Evolutionary conservation across 2,329 filamentous ascomycete species (phyloP).

Genomic region (Neobulgaria alba): DNA sequence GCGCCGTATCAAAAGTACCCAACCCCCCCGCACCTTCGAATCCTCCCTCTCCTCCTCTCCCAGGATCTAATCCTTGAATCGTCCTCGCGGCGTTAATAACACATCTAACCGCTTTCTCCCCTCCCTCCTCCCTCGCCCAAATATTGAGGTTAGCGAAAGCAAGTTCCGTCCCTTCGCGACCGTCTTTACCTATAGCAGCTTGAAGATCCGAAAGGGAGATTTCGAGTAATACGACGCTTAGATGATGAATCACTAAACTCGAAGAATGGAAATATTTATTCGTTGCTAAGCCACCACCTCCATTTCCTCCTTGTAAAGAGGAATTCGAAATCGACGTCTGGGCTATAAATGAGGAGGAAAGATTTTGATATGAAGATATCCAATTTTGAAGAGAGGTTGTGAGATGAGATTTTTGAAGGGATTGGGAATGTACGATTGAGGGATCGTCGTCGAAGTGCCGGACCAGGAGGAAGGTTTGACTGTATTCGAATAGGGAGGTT

Average conservation of each 20-base stretch:
- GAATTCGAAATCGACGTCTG: background rate
- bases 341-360: background rate
- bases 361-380: too few relatives aligned
- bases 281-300: background rate
- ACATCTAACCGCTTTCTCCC: conserved; percentile 10
- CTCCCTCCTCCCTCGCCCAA: conserved; percentile 10
- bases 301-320: background rate
- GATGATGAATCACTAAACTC: conserved; percentile 12
- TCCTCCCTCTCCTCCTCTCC: background rate
- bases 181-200: conserved; percentile 17
- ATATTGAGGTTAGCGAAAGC: conserved; percentile 13
- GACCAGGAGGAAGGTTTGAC: conserved; percentile 15
- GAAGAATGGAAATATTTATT: conserved; percentile 14
- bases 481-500: conserved; percentile 15
- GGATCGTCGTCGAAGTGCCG: conserved; percentile 15
- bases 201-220: conserved; percentile 16
- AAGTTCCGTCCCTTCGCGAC: conserved; percentile 8
- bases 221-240: conserved; percentile 14
- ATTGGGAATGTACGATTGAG: background rate
- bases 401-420: background rate
- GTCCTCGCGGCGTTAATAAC: conserved; percentile 13
- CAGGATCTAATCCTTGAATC: conserved; percentile 9
- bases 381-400: too few relatives aligned
- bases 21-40: conserved; percentile 1
- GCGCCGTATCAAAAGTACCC: conserved; percentile 11